A percentile compares a stretch with the other conserved stretches of the same genome.
These are phyloP conservation scores for Isatis tinctoria DNA, from an alignment of 345 rosid genomes.

Conservation along the genomic window DNA sequence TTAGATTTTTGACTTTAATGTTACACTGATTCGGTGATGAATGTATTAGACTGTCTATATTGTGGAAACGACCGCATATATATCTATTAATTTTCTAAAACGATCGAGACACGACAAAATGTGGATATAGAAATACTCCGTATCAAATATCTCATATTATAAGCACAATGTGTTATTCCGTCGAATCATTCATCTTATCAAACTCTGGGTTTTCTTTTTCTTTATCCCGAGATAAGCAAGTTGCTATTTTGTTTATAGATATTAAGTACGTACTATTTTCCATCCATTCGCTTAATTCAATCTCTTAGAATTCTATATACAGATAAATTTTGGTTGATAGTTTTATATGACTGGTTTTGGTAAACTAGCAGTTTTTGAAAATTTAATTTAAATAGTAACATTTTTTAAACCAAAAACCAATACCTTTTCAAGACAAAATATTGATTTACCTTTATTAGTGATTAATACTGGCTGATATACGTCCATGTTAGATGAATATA, in stretches of 20 bases:
- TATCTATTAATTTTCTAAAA: conserved; percentile 4
- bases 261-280: background rate
- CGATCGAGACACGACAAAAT: conserved; percentile 11
- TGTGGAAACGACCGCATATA: background rate
- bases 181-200: conserved; percentile 21
- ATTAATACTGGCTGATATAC: background rate
- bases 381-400: background rate
- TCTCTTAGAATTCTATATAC: background rate
- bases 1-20: conserved; percentile 19
- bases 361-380: too few species aligned
- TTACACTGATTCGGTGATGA: conserved; percentile 5
- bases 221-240: background rate
- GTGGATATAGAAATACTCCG: background rate
- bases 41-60: background rate
- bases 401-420: background rate
- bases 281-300: background rate
- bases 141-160: conserved; percentile 21
- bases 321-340: background rate
- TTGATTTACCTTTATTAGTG: background rate
- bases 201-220: background rate
- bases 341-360: too few species aligned
- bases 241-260: background rate
- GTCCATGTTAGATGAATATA: background rate
- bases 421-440: background rate
- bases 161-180: conserved; percentile 26